These are phyloP conservation scores for Penicillium coffeae DNA, from an alignment of 495 filamentous ascomycete species.

Conservation along the genomic window DNA sequence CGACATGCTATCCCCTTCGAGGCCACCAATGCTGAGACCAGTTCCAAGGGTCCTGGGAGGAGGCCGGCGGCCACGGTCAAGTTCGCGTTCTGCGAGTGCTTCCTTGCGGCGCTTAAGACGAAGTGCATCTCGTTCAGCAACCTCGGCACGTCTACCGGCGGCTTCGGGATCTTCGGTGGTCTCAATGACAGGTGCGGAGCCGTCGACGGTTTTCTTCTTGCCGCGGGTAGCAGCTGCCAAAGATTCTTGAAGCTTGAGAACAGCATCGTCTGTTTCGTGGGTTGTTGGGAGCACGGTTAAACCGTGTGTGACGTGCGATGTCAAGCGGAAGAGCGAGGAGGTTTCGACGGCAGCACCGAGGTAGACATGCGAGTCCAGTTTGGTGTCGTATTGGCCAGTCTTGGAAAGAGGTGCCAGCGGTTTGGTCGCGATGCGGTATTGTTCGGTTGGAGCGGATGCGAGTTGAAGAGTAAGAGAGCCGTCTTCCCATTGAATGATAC, in stretches of 20 bases:
- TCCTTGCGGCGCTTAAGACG: conserved; percentile 66
- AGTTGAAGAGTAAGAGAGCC: conserved; percentile 78
- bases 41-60: conserved; percentile 44
- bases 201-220: conserved; percentile 57
- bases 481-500: conserved; percentile 78
- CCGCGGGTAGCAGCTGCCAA: conserved; percentile 58
- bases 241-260: conserved; percentile 66
- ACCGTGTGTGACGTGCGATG: conserved; percentile 75
- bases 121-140: conserved; percentile 65
- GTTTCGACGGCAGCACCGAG: conserved; percentile 68
- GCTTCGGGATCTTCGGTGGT: conserved; percentile 76
- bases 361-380: conserved; percentile 78
- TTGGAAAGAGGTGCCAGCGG: conserved; percentile 66
- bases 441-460: conserved; percentile 65
- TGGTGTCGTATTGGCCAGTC: conserved; percentile 57
- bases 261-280: conserved; percentile 69
- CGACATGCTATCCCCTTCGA: conserved; percentile 61
- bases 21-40: conserved; percentile 66
- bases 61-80: conserved; percentile 52
- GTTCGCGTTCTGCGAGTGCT: conserved; percentile 60
- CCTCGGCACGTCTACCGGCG: conserved; percentile 69
- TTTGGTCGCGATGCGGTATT: conserved; percentile 76
- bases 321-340: conserved; percentile 65
- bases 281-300: conserved; percentile 68
- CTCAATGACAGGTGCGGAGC: conserved; percentile 52